Evolutionary conservation across 202 grass and related monocot genomes (phyloP), one percentile per base, ranked within the genome.

Genomic region (Panicum hallii): DNA sequence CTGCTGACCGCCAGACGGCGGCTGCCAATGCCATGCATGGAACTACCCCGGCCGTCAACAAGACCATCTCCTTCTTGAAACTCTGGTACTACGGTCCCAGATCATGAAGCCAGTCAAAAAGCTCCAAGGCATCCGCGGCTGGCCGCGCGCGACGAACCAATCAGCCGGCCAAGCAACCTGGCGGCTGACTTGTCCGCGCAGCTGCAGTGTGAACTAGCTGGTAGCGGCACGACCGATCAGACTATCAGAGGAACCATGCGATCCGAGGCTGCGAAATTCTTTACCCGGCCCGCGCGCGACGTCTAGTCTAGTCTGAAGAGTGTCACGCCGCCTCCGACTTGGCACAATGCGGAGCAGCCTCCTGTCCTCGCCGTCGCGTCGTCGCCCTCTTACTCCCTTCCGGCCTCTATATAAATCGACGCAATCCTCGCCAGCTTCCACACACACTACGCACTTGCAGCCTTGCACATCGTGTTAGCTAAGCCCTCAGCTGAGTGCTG

Each of bases 321-420:
- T 48, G 58, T 20, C n/a, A 42, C 47, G 5, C 12, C 17, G 17
- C 62, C 40, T 58, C 82, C 63, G 44, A 67, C 73, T 46, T 58
- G 63, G n/a, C 70, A 19, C 36, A 15, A 49, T 16, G 12, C 67
- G 5, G 67, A 6, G 41, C n/a, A 8, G 15, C 53, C 62, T 46
- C 26, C 50, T 52, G 15, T 49, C 70, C 5, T 73, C 20, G 34
- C 71, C 47, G 32, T 28, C 28, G 9, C 60, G 4, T 38, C 36
- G 36, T 38, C 8, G 19, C 11, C 30, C 30, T 15, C 1, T 17
- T 17, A 58, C 10, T 20, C 17, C 4, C 9, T 0, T 0, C 28
- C 41, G n/a, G n/a, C 77, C 63, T 71, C 78, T 90, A 86, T 90
- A 86, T 90, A 86, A 90, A 90, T 83, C 22, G 16, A 47, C 43